Percentiles rank a stretch among this genome's conserved stretches.
Conservation (phyloP, 805 yeast genomes). For the Yarrowia hollandica region DNA sequence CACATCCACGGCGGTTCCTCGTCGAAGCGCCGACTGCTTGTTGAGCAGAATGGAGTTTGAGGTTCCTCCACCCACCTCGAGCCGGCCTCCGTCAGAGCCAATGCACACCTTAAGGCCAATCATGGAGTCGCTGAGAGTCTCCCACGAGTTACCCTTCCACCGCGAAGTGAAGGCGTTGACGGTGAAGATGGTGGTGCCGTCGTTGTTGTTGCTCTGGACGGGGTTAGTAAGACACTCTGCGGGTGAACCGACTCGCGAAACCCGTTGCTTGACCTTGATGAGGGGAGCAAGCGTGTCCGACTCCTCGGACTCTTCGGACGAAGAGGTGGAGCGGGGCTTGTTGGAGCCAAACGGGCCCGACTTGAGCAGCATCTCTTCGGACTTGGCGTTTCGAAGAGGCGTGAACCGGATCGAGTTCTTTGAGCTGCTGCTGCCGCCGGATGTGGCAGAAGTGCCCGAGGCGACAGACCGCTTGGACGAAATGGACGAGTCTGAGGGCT, state of each 20-base stretch:
- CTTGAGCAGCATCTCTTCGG: slow-evolving; percentile 22
- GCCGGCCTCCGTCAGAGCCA: slow-evolving; percentile 13
- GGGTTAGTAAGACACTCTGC: slow-evolving; percentile 3
- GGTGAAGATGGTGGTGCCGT: slow-evolving; percentile 8
- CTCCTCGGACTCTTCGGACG: slow-evolving; percentile 10
- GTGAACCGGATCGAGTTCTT: slow-evolving; percentile 17
- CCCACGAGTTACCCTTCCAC: slow-evolving; percentile 28
- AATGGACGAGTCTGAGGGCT: slow-evolving; percentile 10
- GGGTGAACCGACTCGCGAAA: slow-evolving; percentile 5
- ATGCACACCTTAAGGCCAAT: neutral
- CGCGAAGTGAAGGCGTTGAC: slow-evolving; percentile 15
- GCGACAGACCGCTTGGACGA: slow-evolving; percentile 3
- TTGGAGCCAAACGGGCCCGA: neutral
- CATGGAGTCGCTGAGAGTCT: slow-evolving; percentile 4
- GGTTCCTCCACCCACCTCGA: neutral
- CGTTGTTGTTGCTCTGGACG: too few species aligned
- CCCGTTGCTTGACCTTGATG: slow-evolving; percentile 17
- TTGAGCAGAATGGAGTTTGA: neutral
- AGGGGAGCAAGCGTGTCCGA: slow-evolving; percentile 18
- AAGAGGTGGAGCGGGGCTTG: neutral
- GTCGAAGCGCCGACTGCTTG: slow-evolving; percentile 23
- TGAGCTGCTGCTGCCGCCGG: too few species aligned
- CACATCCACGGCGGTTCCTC: slow-evolving; percentile 29
- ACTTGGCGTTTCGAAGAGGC: slow-evolving; percentile 23
- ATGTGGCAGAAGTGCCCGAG: neutral